These are phyloP conservation scores for Aquilaria yunnanensis DNA, from an alignment of 345 rosid species.

Conservation along the genomic window DNA sequence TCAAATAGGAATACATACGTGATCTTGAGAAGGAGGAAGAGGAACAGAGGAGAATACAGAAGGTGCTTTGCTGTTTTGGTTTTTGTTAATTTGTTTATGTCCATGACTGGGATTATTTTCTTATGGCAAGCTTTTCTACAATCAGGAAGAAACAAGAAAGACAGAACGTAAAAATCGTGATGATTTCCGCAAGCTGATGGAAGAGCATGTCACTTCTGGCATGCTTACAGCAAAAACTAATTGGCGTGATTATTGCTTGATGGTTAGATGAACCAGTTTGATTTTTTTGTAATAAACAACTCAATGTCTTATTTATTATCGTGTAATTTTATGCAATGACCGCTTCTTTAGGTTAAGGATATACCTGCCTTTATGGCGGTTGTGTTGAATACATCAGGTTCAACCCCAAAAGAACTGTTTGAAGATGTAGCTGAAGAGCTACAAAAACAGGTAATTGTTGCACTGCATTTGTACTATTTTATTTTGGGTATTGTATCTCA, in stretches of 20 bases:
- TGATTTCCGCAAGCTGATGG: constrained; percentile 84
- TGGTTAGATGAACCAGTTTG: constrained; percentile 35
- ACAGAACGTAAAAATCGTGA: constrained; percentile 93
- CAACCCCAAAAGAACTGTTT: constrained; percentile 88
- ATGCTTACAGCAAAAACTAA: constrained; percentile 68
- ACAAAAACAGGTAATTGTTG: constrained; percentile 48
- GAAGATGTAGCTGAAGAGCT: constrained; percentile 87
- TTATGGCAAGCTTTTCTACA: constrained; percentile 17
- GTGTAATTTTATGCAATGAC: constrained; percentile 7
- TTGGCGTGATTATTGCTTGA: constrained; percentile 81
- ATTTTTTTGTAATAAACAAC: constrained; percentile 11
- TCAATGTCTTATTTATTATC: constrained; percentile 8
- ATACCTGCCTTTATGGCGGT: constrained; percentile 63
- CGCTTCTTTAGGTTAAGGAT: constrained; percentile 60
- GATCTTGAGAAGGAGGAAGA: constrained; percentile 90
- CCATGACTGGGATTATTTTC: constrained; percentile 4
- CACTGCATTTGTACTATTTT: constrained; percentile 1
- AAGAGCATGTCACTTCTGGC: constrained; percentile 69
- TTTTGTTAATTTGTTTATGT: constrained; percentile 5
- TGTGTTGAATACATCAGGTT: constrained; percentile 75
- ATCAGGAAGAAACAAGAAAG: constrained; percentile 85
- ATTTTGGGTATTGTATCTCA: constrained; percentile 9
- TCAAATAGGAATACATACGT: constrained; percentile 67
- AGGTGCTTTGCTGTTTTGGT: constrained; percentile 38
- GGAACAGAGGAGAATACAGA: constrained; percentile 83